Evolutionary conservation across 306 rosid species (phyloP), one percentile per base, ranked within the genome.

Genomic region (Lithocarpus polystachyus): DNA sequence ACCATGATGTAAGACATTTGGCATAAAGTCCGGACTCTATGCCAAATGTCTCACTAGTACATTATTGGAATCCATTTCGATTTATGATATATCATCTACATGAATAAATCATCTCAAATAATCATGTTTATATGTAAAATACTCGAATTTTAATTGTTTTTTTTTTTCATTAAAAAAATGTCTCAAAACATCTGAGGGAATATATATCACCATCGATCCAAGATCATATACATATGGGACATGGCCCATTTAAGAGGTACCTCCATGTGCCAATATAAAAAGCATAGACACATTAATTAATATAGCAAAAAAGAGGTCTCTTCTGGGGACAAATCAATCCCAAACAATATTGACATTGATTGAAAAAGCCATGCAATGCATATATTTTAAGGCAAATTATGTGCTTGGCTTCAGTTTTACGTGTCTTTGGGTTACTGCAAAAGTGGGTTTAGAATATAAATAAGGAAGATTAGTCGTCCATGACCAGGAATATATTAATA

Each of bases 321-420:
- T 2, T 26, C 2, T 33, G 17, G 61, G 37, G 53, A 52, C 51
- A 7, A 28, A 17, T 75, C 43, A 33, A 20, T 64, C 68, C 62
- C 51, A 70, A 69, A 71, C 72, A 23, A 62, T 37, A 37, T 33
- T 19, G 26, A 35, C 19, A 73, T 12, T 22, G 43, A 28, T 67
- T 5, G 26, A 56, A 35, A 35, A 20, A 69, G 77, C 37, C 82
- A 64, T 68, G 68, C 51, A 15, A 59, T 54, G 24, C 28, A 23
- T n/a, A 64, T 75, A 40, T 75, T 43, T 26, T 71, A 51, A 22
- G 35, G 14, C 19, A 11, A 52, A 51, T 33, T 72, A 22, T 19
- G 64, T 33, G 80, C 71, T 19, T 73, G 77, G 75, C 82, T 81
- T 84, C 70, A 73, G 45, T 69, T 73, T 52, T 81, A 81, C 85